phyloP scores from a whole-genome alignment of 1,284 basidiomycete species.

The Schizopora paradoxa region DNA sequence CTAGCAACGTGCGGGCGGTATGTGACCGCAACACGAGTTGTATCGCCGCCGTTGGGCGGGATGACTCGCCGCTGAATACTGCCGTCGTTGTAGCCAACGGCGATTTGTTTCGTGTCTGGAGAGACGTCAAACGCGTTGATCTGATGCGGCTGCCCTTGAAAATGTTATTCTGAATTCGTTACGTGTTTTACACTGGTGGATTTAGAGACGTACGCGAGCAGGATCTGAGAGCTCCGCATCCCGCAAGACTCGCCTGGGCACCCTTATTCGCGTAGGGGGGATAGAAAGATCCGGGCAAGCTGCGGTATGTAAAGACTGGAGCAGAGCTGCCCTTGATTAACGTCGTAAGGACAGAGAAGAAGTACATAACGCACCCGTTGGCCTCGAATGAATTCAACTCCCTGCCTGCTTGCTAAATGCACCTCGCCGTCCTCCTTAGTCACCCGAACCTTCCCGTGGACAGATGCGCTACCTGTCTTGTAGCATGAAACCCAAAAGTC shows the following conservation, averaged over 20 bases:
- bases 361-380: neutral
- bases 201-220: conserved; percentile 30
- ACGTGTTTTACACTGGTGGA: conserved; percentile 3
- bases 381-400: conserved; percentile 8
- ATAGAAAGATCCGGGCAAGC: conserved; percentile 36
- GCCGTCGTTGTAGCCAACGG: conserved; percentile 54
- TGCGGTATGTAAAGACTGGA: conserved; percentile 17
- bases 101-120: conserved; percentile 51
- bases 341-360: too few species aligned
- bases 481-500: conserved; percentile 73
- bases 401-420: conserved; percentile 7
- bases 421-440: conserved; percentile 20
- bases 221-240: conserved; percentile 39
- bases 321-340: neutral
- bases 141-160: conserved; percentile 39
- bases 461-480: conserved; percentile 42
- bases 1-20: conserved; percentile 43
- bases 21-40: too few species aligned
- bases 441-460: conserved; percentile 56
- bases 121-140: conserved; percentile 61
- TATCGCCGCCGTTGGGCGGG: too few species aligned
- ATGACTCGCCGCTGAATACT: too few species aligned
- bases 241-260: conserved; percentile 41
- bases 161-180: conserved; percentile 17
- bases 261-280: conserved; percentile 38